phyloP scores from a whole-genome alignment of 306 rosid species.

The Lithocarpus polystachyus region DNA sequence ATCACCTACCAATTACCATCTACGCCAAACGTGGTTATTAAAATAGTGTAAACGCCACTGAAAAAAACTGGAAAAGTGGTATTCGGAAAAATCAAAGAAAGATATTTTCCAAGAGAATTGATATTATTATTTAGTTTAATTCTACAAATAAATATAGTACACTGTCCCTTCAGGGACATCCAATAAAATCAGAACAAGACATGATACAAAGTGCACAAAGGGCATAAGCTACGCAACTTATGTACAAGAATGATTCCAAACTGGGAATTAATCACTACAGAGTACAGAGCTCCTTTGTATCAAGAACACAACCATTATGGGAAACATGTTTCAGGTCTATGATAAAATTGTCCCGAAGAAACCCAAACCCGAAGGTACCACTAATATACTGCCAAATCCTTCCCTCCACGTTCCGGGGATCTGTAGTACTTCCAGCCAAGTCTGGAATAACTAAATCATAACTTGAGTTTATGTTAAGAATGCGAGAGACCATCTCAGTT shows the following conservation, averaged over 20 bases:
- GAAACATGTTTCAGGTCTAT: constrained; percentile 69
- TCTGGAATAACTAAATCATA: constrained; percentile 66
- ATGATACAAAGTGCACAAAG: constrained; percentile 24
- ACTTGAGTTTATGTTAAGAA: constrained; percentile 69
- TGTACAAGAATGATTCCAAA: constrained; percentile 23
- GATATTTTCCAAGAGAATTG: not conserved
- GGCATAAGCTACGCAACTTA: constrained; percentile 27
- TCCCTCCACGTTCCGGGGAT: constrained; percentile 67
- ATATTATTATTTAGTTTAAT: not conserved
- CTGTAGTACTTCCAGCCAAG: constrained; percentile 38
- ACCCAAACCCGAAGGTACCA: constrained; percentile 90
- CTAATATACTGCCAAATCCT: constrained; percentile 83
- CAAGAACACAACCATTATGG: constrained; percentile 56
- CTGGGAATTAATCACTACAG: constrained; percentile 27
- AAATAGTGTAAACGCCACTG: too few species aligned
- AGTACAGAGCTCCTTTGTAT: constrained; percentile 41
- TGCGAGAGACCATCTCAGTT: constrained; percentile 45
- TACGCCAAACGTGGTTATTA: too few species aligned
- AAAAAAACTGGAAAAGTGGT: too few species aligned
- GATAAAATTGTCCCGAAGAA: constrained; percentile 67
- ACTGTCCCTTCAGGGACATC: not conserved
- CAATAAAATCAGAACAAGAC: not conserved
- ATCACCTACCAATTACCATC: too few species aligned
- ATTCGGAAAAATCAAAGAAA: not conserved
- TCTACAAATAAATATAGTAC: not conserved